Base-by-base conservation (phyloP, 176 grass and related monocot species). In the Oropetium thomaeum region DNA sequence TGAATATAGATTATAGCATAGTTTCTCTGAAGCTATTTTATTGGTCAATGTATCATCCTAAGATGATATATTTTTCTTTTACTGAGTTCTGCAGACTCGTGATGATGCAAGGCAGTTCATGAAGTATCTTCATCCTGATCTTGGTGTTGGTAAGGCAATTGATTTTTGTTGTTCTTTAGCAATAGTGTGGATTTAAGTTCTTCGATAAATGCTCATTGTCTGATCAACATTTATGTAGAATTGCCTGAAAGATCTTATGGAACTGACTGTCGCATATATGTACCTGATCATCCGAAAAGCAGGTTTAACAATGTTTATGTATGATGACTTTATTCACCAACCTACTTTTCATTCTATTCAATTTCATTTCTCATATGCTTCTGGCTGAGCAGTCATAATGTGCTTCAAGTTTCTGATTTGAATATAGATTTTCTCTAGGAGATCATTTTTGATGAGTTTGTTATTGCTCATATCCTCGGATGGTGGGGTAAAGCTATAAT, bases 401-500 rank as follows among this genome's bases (percentile, higher is more conserved):
- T 92, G 80, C 70, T 81, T 88, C 65, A 81, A 88, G 77, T 74
- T 90, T 84, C 84, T 99, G 81, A 92, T 86, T 75, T 92, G 77
- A 76, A 80, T 86, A 86, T 90, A 92, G 87, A 51, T 95, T 92
- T 83, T 59, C 64, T 83, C 74, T 94, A 99, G 96, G 92, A 99
- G 84, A 99, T 90, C 60, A 85, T 99, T 65, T 99, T 99, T 84
- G 96, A 99, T 85, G 96, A 99, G 58, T 99, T 99, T 99, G 96
- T 95, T 65, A 73, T 95, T 74, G 96, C 96, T 41, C 96, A 99
- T 85, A 79, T 99, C 73, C 88, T 99, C 83, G 96, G 96, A 82
- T 99, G 96, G 96, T 99, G 96, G 96, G 89, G 96, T 35, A 99
- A 99, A 69, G 96, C 96, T 83, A 99, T 99, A 86, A 99, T 99